Evolutionary conservation across 345 rosid species (phyloP), one percentile per base, ranked within the genome.

Genomic region (Dipteronia dyeriana): DNA sequence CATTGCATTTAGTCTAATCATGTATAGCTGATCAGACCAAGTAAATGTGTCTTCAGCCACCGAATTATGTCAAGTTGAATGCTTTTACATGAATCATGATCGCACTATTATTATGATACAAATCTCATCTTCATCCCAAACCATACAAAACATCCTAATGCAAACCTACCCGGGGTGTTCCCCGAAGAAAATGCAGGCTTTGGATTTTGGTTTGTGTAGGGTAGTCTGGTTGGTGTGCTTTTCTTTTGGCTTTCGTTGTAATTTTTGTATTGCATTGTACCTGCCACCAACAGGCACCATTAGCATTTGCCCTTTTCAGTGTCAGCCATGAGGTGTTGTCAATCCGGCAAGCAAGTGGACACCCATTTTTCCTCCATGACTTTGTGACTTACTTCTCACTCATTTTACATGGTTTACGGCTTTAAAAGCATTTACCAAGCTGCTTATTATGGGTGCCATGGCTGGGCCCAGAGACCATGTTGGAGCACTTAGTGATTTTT

Each of bases 41-140:
- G 59, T 19, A 45, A 23, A 29, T 43, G 17, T 34, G 19, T 43
- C 63, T 20, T 63, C 69, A 45, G 43, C 60, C 69, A 74, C 19
- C 63, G 59, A 62, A 26, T 61, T 62, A 13, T 72, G 51, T 41
- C 56, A 9, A 23, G 68, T 61, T 45, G 56, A 73, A 43, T 23
- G 29, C 2, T 14, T 41, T 1, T 9, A 13, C 57, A 43, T 25
- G 34, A 43, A 62, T 47, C 70, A 63, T 74, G 51, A 62, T 25
- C 13, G 29, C 56, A 43, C 45, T 39, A 62, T 63, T 45, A 26
- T 17, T 47, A 26, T 25, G 68, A 26, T 6, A 26, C 8, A 45
- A 10, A 4, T 19, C 43, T 34, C 47, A 3, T 74, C 7, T 8
- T 26, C 47, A 20, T 59, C 13, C 23, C 13, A 59, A 1, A 16